Evolutionary conservation across 192 early-diverging fungal species (phyloP).

Genomic region (Polychytrium aggregatum): DNA sequence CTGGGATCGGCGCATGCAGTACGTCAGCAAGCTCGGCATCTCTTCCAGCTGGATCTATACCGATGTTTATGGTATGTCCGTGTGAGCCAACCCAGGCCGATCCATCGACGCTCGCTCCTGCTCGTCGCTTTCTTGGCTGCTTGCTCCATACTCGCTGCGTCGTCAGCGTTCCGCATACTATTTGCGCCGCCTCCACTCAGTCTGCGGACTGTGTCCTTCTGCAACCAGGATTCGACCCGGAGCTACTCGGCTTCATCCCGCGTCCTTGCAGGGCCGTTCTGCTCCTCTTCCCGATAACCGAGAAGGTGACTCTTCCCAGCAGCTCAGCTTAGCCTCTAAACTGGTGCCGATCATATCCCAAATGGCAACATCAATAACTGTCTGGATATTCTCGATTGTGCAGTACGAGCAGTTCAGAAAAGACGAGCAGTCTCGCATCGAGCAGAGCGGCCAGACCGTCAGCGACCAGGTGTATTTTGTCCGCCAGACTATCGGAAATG

Average conservation of each 20-base stretch:
- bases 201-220: not conserved
- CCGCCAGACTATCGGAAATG: conserved; percentile 74
- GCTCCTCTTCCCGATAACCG: conserved; percentile 75
- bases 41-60: conserved; percentile 48
- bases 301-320: conserved; percentile 14
- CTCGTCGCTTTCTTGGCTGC: not conserved
- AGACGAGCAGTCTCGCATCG: conserved; percentile 31
- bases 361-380: conserved; percentile 3
- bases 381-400: too few species aligned
- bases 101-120: too few species aligned
- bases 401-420: conserved; percentile 37
- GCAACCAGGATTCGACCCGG: conserved; percentile 58
- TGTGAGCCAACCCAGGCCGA: too few species aligned
- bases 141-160: not conserved
- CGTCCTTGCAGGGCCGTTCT: conserved; percentile 75
- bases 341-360: not conserved
- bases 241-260: conserved; percentile 68
- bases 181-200: not conserved
- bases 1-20: too few species aligned
- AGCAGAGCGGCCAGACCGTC: conserved; percentile 36
- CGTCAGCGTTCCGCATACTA: not conserved
- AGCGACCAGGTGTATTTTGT: conserved; percentile 60
- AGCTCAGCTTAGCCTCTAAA: too few species aligned
- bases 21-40: conserved; percentile 61
- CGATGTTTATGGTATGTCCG: conserved; percentile 77